Percentiles rank a stretch among this genome's conserved stretches.
Conservation (phyloP, 257 asterid genomes). For the Plantago elongata region DNA sequence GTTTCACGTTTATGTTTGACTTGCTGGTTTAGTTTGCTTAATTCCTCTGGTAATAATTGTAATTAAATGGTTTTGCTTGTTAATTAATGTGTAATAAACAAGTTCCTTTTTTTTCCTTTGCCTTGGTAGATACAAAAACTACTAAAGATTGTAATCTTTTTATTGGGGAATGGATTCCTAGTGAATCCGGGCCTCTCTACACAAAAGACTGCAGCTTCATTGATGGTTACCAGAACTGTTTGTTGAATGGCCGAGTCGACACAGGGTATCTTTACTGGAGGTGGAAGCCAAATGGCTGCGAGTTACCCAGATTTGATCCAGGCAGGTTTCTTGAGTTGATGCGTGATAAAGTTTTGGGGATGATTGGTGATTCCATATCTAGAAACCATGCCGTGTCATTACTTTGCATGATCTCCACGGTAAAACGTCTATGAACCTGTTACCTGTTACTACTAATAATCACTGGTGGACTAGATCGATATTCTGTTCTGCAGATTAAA, state of each 20-base stretch:
- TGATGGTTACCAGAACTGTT: constrained; percentile 66
- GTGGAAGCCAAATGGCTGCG: constrained; percentile 69
- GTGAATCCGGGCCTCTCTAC: constrained; percentile 54
- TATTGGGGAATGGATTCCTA: constrained; percentile 65
- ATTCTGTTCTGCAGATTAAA: too few species aligned
- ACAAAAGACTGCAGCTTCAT: constrained; percentile 57
- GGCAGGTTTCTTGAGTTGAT: constrained; percentile 45
- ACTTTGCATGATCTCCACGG: constrained; percentile 83
- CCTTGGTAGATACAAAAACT: too few species aligned
- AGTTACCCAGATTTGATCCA: constrained; percentile 48
- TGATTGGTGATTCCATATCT: constrained; percentile 83
- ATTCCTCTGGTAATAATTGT: too few species aligned
- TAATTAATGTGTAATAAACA: too few species aligned
- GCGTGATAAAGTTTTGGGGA: constrained; percentile 54
- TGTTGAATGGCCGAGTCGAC: constrained; percentile 78
- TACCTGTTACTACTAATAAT: too few species aligned
- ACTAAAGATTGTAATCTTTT: constrained; percentile 43
- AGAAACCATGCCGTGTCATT: constrained; percentile 78
- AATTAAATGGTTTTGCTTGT: too few species aligned
- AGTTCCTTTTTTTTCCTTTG: too few species aligned
- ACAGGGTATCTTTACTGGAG: constrained; percentile 59
- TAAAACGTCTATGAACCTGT: constrained; percentile 6
- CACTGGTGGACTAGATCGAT: too few species aligned
- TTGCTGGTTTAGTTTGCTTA: constrained; percentile 2
- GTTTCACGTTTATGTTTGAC: too few species aligned